Base-by-base conservation (phyloP, 2,329 filamentous ascomycete species). In the Fusarium pseudograminearum region DNA sequence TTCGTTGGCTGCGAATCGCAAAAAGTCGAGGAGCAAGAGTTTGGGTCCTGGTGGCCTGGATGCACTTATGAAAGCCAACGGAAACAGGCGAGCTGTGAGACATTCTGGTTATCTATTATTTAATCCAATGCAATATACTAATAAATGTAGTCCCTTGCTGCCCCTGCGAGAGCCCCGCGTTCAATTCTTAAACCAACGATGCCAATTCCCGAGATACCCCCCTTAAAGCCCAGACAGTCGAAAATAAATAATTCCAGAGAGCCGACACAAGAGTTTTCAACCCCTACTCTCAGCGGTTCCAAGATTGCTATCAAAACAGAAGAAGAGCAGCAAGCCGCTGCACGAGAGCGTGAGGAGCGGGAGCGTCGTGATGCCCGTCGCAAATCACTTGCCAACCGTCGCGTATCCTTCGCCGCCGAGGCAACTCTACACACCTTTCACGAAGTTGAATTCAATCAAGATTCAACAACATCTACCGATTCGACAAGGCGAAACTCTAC, bases 351-450 rank as follows among this genome's bases (percentile, higher is more conserved):
- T 26, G 91, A 93, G 69, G 91, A 92, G 67, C 85, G 87, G 42
- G 90, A 95, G 73, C 88, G 94, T 57, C 88, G 94, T 73, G 96
- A 97, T 78, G 94, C 93, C 45, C 90, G 96, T 68, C 88, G 96
- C 73, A 98, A 98, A 78, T 98, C 94, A 20, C 86, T 97, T 60
- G 94, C 95, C 48, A 97, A 96, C 78, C 90, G 96, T 75, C 90
- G 96, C 76, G 96, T 99, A 34, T 98, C 95, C 0, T 99, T 99
- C 80, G 96, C 96, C 7, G 96, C 96, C 2, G 96, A 99, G 81
- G 96, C 96, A 15, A 99, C 96, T 5, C 85, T 99, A 36, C 96
- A 99, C 78, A 99, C 96, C 1, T 98, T 97, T 86, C 94, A 98
- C 76, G 94, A 96, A 58, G 89, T 98, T 45, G 95, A 98, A 76